phyloP scores from a whole-genome alignment of 1,284 basidiomycete species.

The Phaffia rhodozyma region DNA sequence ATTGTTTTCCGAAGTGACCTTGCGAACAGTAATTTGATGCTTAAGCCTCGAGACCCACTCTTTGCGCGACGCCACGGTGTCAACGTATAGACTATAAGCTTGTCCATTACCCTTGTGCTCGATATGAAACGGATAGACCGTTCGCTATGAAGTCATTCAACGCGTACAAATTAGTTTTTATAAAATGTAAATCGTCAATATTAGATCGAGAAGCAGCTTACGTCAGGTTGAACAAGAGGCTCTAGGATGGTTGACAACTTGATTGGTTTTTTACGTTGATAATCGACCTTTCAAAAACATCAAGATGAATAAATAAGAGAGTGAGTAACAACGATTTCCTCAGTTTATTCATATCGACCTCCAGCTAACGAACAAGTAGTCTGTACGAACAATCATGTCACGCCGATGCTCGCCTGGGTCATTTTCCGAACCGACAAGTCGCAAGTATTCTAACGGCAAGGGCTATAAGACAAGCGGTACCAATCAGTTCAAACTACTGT shows the following conservation, averaged over 20 bases:
- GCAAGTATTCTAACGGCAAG: conserved; percentile 12
- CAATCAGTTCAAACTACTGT: neutral
- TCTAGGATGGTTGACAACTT: conserved; percentile 9
- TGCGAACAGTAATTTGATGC: conserved; percentile 5
- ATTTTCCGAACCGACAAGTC: conserved; percentile 8
- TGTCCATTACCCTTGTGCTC: conserved; percentile 8
- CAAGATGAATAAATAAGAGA: neutral
- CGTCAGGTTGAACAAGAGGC: conserved; percentile 11
- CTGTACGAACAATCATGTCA: conserved; percentile 14
- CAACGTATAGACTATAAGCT: conserved; percentile 12
- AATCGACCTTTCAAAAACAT: conserved; percentile 6
- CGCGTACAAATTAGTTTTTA: neutral
- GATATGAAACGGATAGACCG: conserved; percentile 11
- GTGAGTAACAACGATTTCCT: too few relatives aligned
- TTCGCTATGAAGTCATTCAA: neutral
- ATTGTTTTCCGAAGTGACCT: conserved; percentile 9
- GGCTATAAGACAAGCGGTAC: neutral
- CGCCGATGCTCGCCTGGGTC: conserved; percentile 14
- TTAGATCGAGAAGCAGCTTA: neutral
- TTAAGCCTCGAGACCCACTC: conserved; percentile 13
- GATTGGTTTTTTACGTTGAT: conserved; percentile 7
- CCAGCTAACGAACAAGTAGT: neutral
- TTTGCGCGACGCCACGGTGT: neutral
- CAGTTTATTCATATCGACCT: too few relatives aligned
- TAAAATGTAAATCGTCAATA: too few relatives aligned